Evolutionary conservation across 1,284 basidiomycete species (phyloP), one percentile per base, ranked within the genome.

Genomic region (Neonothopanus nambi): DNA sequence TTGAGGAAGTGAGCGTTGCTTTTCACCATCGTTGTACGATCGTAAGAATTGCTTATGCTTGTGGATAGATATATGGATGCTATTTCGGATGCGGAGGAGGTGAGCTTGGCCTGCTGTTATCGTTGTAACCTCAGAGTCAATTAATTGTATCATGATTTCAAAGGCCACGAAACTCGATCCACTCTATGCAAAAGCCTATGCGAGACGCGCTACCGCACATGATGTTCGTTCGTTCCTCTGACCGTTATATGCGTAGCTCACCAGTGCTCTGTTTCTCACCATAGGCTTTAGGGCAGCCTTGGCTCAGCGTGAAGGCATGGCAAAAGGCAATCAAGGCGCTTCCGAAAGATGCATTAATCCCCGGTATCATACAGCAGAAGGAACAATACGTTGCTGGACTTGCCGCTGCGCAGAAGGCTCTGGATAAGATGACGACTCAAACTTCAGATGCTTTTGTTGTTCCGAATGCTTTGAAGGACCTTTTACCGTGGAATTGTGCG

Each of bases 351-450:
- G 53, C 63, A 28, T 57, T 67, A 17, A 65, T 65, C 1, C 52
- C 60, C 2, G 40, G 58, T 1, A 64, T 70, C n/a, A 60, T 63
- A 46, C 52, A 46, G 8, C 61, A 70, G n/a, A 66, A 67, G 51
- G 52, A 37, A 1, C 66, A 70, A 54, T 69, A 67, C 47, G 55
- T 59, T 11, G 63, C 61, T 18, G 66, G 67, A 1, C 54, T 72
- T 12, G 57, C 61, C 41, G 65, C 65, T 37, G 65, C 68, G 3
- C 51, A 65, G 52, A 55, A 53, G 12, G 57, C 60, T 15, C 20
- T 65, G 61, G 63, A 51, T 56, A 26, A 58, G 57, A 48, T 62
- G 15, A 17, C 12, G n/a, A 9, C 24, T 30, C 15, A 36, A 9
- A 26, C 35, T 18, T 12, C n/a, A n/a, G 18, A 39, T 21, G 18